A percentile compares a stretch with the other conserved stretches of the same genome.
Evolutionary conservation across 768 basidiomycete species (phyloP).

Genomic region (Hericium coralloides): DNA sequence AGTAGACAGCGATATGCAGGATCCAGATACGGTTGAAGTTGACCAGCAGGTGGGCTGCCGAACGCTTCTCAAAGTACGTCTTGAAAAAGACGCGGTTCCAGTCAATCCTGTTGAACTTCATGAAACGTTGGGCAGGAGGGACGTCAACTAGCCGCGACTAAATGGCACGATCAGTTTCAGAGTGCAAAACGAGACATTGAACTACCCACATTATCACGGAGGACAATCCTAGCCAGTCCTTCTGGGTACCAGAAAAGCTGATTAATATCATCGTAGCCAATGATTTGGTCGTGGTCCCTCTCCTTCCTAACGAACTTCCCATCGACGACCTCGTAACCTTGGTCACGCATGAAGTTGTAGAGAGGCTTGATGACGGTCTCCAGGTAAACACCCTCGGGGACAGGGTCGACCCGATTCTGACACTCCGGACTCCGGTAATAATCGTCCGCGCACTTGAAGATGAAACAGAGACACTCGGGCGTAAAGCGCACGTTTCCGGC

Average conservation of each 20-base stretch:
- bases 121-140: slow-evolving; percentile 86
- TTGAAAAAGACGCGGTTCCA: slow-evolving; percentile 98
- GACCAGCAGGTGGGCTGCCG: slow-evolving; percentile 85
- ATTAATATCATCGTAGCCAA: slow-evolving; percentile 99
- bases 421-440: slow-evolving; percentile 98
- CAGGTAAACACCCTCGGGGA: slow-evolving; percentile 91
- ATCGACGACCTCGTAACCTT: slow-evolving; percentile 92
- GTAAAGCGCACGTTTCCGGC: slow-evolving; percentile 96
- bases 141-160: slow-evolving; percentile 89
- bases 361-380: slow-evolving; percentile 88
- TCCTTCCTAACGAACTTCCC: slow-evolving; percentile 93
- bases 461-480: slow-evolving; percentile 96
- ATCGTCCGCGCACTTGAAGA: slow-evolving; percentile 99
- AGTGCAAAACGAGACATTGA: background rate
- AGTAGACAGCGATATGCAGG: slow-evolving; percentile 86
- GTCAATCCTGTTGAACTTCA: slow-evolving; percentile 84
- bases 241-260: slow-evolving; percentile 99
- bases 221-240: slow-evolving; percentile 86
- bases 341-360: slow-evolving; percentile 93
- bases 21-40: slow-evolving; percentile 99
- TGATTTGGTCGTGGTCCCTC: slow-evolving; percentile 90
- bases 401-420: slow-evolving; percentile 87
- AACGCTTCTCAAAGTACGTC: slow-evolving; percentile 96
- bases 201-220: slow-evolving; percentile 68
- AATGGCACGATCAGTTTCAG: slow-evolving; percentile 1